Evolutionary conservation across 345 rosid genomes (phyloP), one percentile per base, ranked within the genome.

Genomic region (Citrus unshiu): DNA sequence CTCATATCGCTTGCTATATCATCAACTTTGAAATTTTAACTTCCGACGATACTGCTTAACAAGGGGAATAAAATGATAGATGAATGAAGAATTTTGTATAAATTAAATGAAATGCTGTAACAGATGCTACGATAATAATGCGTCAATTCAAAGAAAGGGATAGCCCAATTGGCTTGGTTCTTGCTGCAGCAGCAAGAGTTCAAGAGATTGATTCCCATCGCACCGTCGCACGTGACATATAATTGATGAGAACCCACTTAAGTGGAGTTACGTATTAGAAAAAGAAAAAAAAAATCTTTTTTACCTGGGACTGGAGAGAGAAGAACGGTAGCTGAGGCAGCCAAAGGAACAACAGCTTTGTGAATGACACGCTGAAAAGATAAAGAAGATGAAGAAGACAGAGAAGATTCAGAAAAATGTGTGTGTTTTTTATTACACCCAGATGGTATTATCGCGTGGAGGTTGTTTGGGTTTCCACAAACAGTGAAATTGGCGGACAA

Each of bases 261-360:
- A 73, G 39, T 35, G 2, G 3, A 24, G 7, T 54, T 54, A 54
- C 8, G 19, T 7, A 37, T 39, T 37, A 37, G 9, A 37, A 37
- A 37, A 37, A 37, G 9, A 49, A 49, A 49, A 16, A 14, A 51
- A 51, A 51, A 16, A 61, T 10, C 3, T 0, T 16, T 7, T 65
- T 3, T 82, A 93, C 98, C 98, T 69, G 97, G 87, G 80, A 66
- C 62, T 35, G 97, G 89, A 64, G 91, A 89, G 78, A 93, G 86
- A 81, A 95, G 86, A 61, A 95, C 80, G 78, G 91, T 86, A 78
- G 85, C 84, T 40, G 98, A 90, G 85, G 90, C 92, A 78, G 91
- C 92, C 60, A 93, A 60, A 81, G 98, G 95, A 70, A 83, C 65
- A 68, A 85, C 68, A 34, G 92, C 85, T 37, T 86, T 87, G 78